Base-by-base conservation (phyloP, 331 rosid genomes). In the Erythrophleum ivorense region DNA sequence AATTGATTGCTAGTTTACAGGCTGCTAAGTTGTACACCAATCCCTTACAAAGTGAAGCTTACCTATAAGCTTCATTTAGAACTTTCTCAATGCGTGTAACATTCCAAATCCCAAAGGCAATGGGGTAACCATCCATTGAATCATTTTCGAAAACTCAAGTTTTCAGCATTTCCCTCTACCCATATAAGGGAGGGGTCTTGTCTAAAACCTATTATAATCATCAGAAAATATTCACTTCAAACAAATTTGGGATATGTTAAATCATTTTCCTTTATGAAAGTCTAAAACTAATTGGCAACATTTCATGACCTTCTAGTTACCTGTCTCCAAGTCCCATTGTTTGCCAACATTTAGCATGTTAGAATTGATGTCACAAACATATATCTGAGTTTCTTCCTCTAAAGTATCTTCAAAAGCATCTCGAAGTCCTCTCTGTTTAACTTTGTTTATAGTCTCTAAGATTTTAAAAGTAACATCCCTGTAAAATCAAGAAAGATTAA, bases 401-500 rank as follows among this genome's bases (percentile, higher is more conserved):
- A 88, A 80, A 65, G 83, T 89, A 80, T 83, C 94, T 80, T 92
- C 87, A 59, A 69, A 83, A 78, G 78, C 86, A 80, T 83, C 77
- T 78, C 70, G 87, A 83, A 82, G 64, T 71, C 90, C 92, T 92
- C 92, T 93, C 55, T 78, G 89, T 89, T 82, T 96, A 85, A 88
- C 81, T 75, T 81, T 82, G 85, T 92, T 88, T 83, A 93, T 83
- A 63, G 80, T 78, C 66, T 93, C 97, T 71, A 92, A 76, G 85
- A 96, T 93, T 85, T 97, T 86, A 82, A 96, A 93, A 87, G 99
- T 94, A 85, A 93, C 97, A 87, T 96, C 98, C 99, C 98, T 96
- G 89, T 80, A 89, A 79, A 83, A 82, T 53, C 21, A 76, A 66
- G 76, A 85, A 73, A 78, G n/a, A 14, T 76, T 55, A 82, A 41